phyloP scores from a whole-genome alignment of 2,329 filamentous ascomycete genomes.

The Fonsecaea erecta region DNA sequence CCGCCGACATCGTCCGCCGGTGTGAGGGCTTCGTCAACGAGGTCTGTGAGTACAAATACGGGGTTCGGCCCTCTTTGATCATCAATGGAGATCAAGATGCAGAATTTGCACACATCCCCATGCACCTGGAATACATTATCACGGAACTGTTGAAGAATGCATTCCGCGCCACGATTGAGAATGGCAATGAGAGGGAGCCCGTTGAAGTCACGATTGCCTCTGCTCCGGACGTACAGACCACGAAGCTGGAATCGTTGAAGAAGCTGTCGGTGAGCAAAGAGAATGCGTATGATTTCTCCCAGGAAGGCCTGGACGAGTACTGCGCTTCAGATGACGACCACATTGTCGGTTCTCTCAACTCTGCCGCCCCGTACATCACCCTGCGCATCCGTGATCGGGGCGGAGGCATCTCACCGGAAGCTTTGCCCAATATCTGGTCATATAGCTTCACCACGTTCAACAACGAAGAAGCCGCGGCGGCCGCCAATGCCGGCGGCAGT shows the following conservation, averaged over 20 bases:
- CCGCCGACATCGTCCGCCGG: conserved; percentile 77
- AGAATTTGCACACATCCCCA: conserved; percentile 91
- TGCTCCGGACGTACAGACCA: conserved; percentile 57
- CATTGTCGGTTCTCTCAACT: conserved; percentile 32
- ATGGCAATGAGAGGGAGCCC: conserved; percentile 75
- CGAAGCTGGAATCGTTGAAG: conserved; percentile 37
- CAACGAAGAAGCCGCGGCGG: conserved; percentile 61
- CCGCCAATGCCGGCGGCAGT: conserved; percentile 49
- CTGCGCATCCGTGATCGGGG: conserved; percentile 96
- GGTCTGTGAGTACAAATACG: conserved; percentile 96
- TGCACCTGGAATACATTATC: conserved; percentile 96
- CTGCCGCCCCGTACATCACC: conserved; percentile 79
- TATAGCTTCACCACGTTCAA: conserved; percentile 97
- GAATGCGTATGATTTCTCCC: conserved; percentile 35
- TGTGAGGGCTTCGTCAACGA: conserved; percentile 92
- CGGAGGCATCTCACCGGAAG: conserved; percentile 84
- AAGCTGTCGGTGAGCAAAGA: conserved; percentile 34
- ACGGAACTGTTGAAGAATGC: conserved; percentile 97
- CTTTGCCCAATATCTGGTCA: conserved; percentile 87
- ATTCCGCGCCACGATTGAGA: conserved; percentile 90
- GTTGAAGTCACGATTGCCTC: conserved; percentile 91
- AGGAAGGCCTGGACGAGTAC: conserved; percentile 37
- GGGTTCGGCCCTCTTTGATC: conserved; percentile 76
- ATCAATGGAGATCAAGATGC: conserved; percentile 86
- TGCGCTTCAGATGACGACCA: conserved; percentile 33